A percentile compares a stretch with the other conserved stretches of the same genome.
These are phyloP conservation scores for Morella rubra DNA, from an alignment of 306 rosid genomes.

Conservation along the genomic window DNA sequence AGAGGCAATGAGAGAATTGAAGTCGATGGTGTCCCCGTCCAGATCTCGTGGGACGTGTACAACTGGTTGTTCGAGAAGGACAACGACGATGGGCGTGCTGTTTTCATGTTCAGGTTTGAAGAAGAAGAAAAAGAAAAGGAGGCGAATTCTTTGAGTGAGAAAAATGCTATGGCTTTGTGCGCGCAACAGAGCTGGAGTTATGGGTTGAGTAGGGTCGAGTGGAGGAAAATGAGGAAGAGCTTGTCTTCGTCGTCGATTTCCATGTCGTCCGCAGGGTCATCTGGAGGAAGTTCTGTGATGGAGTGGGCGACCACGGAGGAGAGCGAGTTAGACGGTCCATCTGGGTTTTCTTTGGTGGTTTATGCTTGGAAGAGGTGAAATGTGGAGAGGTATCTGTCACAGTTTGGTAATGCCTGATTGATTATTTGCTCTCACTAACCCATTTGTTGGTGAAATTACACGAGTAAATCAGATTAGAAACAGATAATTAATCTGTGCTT, in stretches of 20 bases:
- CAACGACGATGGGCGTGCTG: constrained; percentile 55
- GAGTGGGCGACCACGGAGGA: constrained; percentile 92
- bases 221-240: constrained; percentile 65
- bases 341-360: constrained; percentile 76
- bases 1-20: constrained; percentile 72
- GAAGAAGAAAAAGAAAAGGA: constrained; percentile 38
- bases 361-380: constrained; percentile 80
- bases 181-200: constrained; percentile 53
- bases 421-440: constrained; percentile 34
- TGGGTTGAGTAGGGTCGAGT: constrained; percentile 51
- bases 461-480: constrained; percentile 20
- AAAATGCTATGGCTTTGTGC: constrained; percentile 38
- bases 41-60: constrained; percentile 90
- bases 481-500: constrained; percentile 17
- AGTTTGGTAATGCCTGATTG: constrained; percentile 4
- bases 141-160: constrained; percentile 12
- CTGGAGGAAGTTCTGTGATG: constrained; percentile 67
- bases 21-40: constrained; percentile 60
- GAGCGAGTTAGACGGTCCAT: constrained; percentile 61
- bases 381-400: neutral
- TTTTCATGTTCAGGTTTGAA: constrained; percentile 87
- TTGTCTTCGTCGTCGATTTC: constrained; percentile 73
- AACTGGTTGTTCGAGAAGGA: constrained; percentile 71
- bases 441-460: constrained; percentile 58
- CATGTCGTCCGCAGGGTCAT: constrained; percentile 73